phyloP scores from a whole-genome alignment of 257 asterid species.

The Lantana camara region DNA sequence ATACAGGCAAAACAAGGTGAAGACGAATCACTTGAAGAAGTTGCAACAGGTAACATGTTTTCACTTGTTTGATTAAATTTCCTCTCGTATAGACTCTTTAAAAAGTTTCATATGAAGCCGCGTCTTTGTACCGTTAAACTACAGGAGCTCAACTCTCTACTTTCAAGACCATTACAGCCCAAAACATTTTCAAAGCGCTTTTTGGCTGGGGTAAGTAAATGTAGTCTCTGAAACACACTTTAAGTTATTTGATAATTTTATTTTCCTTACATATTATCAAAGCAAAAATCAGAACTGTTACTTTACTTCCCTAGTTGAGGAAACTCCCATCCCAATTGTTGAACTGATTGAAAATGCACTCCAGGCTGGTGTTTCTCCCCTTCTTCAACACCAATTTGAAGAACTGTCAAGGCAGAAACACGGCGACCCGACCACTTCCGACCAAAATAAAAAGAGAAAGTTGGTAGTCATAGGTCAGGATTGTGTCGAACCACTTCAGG shows the following conservation, averaged over 20 bases:
- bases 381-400: slow-evolving; percentile 78
- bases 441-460: slow-evolving; percentile 54
- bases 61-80: slow-evolving; percentile 4
- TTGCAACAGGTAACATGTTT: slow-evolving; percentile 69
- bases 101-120: not conserved
- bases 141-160: slow-evolving; percentile 79
- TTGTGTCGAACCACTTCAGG: slow-evolving; percentile 92
- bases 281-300: not conserved
- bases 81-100: not conserved
- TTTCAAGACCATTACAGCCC: slow-evolving; percentile 84
- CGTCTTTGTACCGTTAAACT: slow-evolving; percentile 25
- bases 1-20: slow-evolving; percentile 63
- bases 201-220: slow-evolving; percentile 80
- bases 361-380: slow-evolving; percentile 89
- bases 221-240: slow-evolving; percentile 7
- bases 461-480: slow-evolving; percentile 91
- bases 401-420: slow-evolving; percentile 60
- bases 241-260: too few relatives aligned
- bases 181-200: slow-evolving; percentile 80
- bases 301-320: not conserved
- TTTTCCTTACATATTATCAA: not conserved
- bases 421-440: slow-evolving; percentile 35
- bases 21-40: slow-evolving; percentile 63
- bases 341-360: slow-evolving; percentile 21
- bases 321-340: not conserved